phyloP scores from a whole-genome alignment of 192 early-diverging fungal species.

The Geranomyces variabilis region DNA sequence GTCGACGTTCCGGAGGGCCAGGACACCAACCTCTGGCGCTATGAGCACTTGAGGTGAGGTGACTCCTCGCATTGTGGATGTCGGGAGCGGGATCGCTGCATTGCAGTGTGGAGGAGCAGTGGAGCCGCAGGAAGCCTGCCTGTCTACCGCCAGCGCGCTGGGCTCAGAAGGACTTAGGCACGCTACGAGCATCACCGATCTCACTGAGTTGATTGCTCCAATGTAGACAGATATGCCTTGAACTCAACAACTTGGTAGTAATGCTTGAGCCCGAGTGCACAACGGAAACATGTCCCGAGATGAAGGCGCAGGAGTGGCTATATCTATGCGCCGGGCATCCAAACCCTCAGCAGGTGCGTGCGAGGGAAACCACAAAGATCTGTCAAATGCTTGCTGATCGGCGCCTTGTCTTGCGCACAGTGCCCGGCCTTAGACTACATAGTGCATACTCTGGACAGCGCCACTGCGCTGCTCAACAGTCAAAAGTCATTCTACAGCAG shows the following conservation, averaged over 20 bases:
- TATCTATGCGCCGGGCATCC: constrained; percentile 93
- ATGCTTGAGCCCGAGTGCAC: constrained; percentile 79
- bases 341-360: constrained; percentile 66
- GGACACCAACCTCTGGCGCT: constrained; percentile 77
- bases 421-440: constrained; percentile 92
- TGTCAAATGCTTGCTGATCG: not conserved
- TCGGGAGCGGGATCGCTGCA: too few relatives aligned
- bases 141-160: not conserved
- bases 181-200: too few relatives aligned
- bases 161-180: too few relatives aligned
- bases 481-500: constrained; percentile 75
- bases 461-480: constrained; percentile 77
- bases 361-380: not conserved
- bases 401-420: constrained; percentile 32
- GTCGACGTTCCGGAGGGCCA: constrained; percentile 65
- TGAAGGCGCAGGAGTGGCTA: constrained; percentile 90
- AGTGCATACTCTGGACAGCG: constrained; percentile 91
- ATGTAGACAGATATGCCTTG: constrained; percentile 78
- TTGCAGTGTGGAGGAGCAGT: not conserved
- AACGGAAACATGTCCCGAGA: constrained; percentile 76
- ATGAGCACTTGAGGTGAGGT: constrained; percentile 81
- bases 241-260: constrained; percentile 78
- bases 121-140: not conserved
- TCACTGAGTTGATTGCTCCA: too few relatives aligned
- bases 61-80: not conserved